These are phyloP conservation scores for Chalara sp. DNA, from an alignment of 2,329 filamentous ascomycete species.

Conservation along the genomic window DNA sequence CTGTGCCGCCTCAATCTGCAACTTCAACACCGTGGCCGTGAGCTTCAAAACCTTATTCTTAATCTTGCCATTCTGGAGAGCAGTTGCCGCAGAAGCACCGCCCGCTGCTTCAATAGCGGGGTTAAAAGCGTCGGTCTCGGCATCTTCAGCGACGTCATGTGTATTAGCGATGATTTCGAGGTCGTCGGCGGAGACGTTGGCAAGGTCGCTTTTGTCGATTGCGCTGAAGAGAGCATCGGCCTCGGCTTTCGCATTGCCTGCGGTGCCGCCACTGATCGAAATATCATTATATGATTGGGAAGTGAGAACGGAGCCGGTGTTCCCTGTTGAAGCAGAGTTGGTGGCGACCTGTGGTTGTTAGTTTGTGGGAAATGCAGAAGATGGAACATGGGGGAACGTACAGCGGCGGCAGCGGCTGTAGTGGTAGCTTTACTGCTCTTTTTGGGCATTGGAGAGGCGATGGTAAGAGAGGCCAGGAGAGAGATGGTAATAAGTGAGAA, in stretches of 20 bases:
- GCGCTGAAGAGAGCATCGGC: slow-evolving; percentile 33
- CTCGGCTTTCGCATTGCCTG: slow-evolving; percentile 38
- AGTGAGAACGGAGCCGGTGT: slow-evolving; percentile 26
- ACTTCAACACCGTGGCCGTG: slow-evolving; percentile 42
- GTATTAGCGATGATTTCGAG: slow-evolving; percentile 42
- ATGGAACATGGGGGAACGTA: too few relatives aligned
- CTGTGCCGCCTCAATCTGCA: slow-evolving; percentile 44
- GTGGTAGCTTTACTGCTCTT: neutral
- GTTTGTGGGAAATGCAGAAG: too few relatives aligned
- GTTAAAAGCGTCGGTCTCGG: slow-evolving; percentile 47
- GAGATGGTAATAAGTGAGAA: too few relatives aligned
- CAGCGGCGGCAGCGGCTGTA: too few relatives aligned
- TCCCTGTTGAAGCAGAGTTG: slow-evolving; percentile 5
- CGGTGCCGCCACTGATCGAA: slow-evolving; percentile 39
- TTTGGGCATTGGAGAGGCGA: too few relatives aligned
- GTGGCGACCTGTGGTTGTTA: too few relatives aligned
- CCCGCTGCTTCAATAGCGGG: slow-evolving; percentile 41
- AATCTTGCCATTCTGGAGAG: slow-evolving; percentile 48
- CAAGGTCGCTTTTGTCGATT: slow-evolving; percentile 36
- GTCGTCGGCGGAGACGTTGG: slow-evolving; percentile 38
- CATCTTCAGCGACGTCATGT: slow-evolving; percentile 45
- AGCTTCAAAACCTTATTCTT: slow-evolving; percentile 57
- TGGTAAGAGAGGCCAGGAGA: too few relatives aligned
- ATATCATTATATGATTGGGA: slow-evolving; percentile 36
- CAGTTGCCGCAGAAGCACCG: slow-evolving; percentile 36